Percentiles rank a stretch among this genome's conserved stretches.
Evolutionary conservation across 2,329 filamentous ascomycete species (phyloP).

Genomic region (Ceratocystis papillata): DNA sequence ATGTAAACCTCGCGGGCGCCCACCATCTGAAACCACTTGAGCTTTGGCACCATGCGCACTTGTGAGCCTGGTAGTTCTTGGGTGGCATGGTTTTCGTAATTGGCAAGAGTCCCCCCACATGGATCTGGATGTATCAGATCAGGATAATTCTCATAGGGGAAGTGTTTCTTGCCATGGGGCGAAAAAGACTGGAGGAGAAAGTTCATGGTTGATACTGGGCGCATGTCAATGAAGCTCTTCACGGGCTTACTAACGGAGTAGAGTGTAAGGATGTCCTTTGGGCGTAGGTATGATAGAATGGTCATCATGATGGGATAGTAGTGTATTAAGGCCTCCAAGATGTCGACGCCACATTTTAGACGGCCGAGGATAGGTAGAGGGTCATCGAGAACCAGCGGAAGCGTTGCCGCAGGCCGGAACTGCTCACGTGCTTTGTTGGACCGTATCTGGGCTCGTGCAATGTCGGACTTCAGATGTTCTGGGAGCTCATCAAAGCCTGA

Average conservation of each 20-base stretch:
- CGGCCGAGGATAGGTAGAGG: background rate
- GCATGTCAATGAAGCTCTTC: slow-evolving; percentile 47
- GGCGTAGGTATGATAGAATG: slow-evolving; percentile 32
- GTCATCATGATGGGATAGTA: slow-evolving; percentile 38
- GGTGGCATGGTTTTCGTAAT: slow-evolving; percentile 26
- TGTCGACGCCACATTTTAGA: slow-evolving; percentile 31
- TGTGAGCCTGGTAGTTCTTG: slow-evolving; percentile 25
- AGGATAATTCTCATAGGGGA: slow-evolving; percentile 50
- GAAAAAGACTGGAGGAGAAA: slow-evolving; percentile 44
- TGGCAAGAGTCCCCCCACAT: slow-evolving; percentile 35
- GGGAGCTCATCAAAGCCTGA: slow-evolving; percentile 20
- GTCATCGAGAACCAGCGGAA: slow-evolving; percentile 25
- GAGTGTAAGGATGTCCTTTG: slow-evolving; percentile 49
- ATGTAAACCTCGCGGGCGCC: slow-evolving; percentile 46
- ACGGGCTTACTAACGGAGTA: slow-evolving; percentile 55
- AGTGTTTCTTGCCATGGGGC: slow-evolving; percentile 46
- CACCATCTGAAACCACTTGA: slow-evolving; percentile 60
- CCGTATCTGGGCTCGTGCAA: slow-evolving; percentile 10
- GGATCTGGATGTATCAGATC: slow-evolving; percentile 51
- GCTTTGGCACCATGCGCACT: slow-evolving; percentile 46
- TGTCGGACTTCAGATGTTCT: slow-evolving; percentile 10
- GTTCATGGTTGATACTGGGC: slow-evolving; percentile 49
- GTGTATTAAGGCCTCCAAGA: slow-evolving; percentile 37
- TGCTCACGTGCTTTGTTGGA: slow-evolving; percentile 7
- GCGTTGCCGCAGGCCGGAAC: slow-evolving; percentile 18